Base-by-base conservation (phyloP, 257 asterid genomes). In the Nicotiana knightiana region DNA sequence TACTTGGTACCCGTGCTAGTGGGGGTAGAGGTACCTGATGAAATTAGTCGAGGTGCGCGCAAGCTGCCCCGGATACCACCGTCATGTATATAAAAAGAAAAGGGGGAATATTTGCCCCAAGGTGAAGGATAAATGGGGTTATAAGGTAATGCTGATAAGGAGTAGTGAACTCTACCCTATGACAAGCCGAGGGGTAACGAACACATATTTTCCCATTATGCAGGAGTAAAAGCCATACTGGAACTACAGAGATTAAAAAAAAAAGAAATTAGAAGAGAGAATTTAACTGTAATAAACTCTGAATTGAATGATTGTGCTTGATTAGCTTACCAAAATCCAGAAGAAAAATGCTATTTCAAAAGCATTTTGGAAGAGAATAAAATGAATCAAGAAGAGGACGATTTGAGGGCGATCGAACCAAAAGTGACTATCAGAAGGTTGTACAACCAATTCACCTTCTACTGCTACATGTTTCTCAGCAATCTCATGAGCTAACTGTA, bases 201-300 rank as follows among this genome's bases (percentile, higher is more conserved):
- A 96, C 8, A 85, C 66, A 63, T 92, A 89, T 88, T 87, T 87
- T 61, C 97, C 99, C 99, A 96, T 96, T 12, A 96, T 94, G 90
- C 99, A 96, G 28, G 99, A 96, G 83, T 90, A 85, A 18, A 94
- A 90, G 76, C 97, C 98, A 84, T 91, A 96, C 87, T 91, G 95
- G 58, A 92, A 89, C 99, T 96, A 76, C 39, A 83, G 61, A 32
- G 78, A 64, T 28, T 2, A 67, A 53, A 75, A 66, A 66, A 5
- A 53, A 51, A 28, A 75, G 80, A 75, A 51, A 28, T 75, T 75
- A 75, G 63, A 75, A 75, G 7, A n/a, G 28, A 75, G 16, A 4
- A 73, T 46, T 46, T n/a, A 48, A 48, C n/a, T 48, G 16, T 51
- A 51, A 7, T 51, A 54, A 48, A 48, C 43, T 26, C 24, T 75